Base-by-base conservation (phyloP, 2,329 filamentous ascomycete genomes). In the Apiospora marii region DNA sequence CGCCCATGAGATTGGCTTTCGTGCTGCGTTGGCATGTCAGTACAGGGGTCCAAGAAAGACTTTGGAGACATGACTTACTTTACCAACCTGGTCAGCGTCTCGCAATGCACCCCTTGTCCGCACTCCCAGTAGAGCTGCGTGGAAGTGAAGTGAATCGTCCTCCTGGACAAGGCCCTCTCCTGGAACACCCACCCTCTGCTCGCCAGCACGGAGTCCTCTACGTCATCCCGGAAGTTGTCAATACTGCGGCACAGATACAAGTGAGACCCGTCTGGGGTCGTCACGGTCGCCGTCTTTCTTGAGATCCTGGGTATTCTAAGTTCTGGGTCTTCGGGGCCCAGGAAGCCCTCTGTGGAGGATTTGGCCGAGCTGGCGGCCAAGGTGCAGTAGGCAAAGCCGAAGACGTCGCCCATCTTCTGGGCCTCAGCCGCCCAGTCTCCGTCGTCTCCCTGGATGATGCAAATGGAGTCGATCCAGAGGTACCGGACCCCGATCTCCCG, bases 61-160 rank as follows among this genome's bases (percentile, higher is more conserved):
- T 30, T 1, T 12, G 51, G 4, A 4, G 49, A 24, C 4, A 16
- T 22, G 30, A 1, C 64, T 27, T 71, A 77, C 74, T 76, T 75
- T 3, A 58, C 22, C n/a, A 75, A 49, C 46, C 41, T 69, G 6
- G 74, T 70, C 3, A 77, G 51, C 1, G 76, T 76, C 44, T 77
- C 73, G 49, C 74, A 74, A 2, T 70, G 75, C 2, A 75, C 64
- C 5, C 73, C 73, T 4, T 73, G 14, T 2, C 73, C 69, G 22
- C 79, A 80, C 67, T 80, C 78, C 68, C 74, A 81, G 61, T 80
- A 81, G 0, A 74, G 75, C 51, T 81, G 79, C 12, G 69, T 72
- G 4, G 76, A 68, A 0, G 77, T 76, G 51, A 80, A 80, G 72
- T 77, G 77, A n/a, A 80, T 77, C 1, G 76, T 78, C 8, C 79